Conservation (phyloP, 2,329 filamentous ascomycete genomes). For the Huntiella abstrusa region DNA sequence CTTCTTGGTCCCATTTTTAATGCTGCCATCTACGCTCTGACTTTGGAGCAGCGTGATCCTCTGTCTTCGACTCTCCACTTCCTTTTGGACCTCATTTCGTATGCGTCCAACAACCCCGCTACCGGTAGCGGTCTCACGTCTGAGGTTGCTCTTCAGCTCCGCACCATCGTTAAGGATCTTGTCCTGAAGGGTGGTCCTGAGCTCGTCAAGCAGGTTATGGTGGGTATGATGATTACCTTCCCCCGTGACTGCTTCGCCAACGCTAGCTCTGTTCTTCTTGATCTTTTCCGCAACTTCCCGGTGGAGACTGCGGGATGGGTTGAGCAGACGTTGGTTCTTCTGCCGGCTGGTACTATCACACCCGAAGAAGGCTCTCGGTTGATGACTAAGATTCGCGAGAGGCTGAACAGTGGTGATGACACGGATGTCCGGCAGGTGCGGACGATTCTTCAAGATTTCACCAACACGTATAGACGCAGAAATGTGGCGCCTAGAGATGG, state of each 20-base stretch:
- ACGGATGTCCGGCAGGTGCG: slow-evolving; percentile 56
- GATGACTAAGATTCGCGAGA: slow-evolving; percentile 62
- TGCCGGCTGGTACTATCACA: slow-evolving; percentile 67
- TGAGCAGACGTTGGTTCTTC: slow-evolving; percentile 60
- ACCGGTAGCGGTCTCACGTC: slow-evolving; percentile 38
- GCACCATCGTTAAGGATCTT: slow-evolving; percentile 52
- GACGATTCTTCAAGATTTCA: slow-evolving; percentile 83
- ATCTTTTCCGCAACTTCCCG: slow-evolving; percentile 74
- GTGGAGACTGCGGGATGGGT: slow-evolving; percentile 67
- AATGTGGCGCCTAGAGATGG: slow-evolving; percentile 94
- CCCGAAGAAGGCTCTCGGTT: slow-evolving; percentile 64
- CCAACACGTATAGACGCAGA: slow-evolving; percentile 76
- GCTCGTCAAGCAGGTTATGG: slow-evolving; percentile 74
- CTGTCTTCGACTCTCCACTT: slow-evolving; percentile 85
- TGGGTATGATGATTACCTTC: slow-evolving; percentile 98
- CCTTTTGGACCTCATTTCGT: slow-evolving; percentile 74
- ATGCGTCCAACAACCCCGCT: slow-evolving; percentile 58
- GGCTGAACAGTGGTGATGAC: slow-evolving; percentile 44
- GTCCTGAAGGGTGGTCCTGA: slow-evolving; percentile 52
- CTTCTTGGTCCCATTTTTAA: slow-evolving; percentile 71
- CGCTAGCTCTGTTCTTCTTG: slow-evolving; percentile 77
- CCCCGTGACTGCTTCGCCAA: slow-evolving; percentile 90
- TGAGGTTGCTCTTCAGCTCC: slow-evolving; percentile 48
- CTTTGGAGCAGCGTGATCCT: slow-evolving; percentile 78
- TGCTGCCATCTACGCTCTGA: slow-evolving; percentile 69